Base-by-base conservation (phyloP, 805 yeast species). In the Kuraishia ogatae region DNA sequence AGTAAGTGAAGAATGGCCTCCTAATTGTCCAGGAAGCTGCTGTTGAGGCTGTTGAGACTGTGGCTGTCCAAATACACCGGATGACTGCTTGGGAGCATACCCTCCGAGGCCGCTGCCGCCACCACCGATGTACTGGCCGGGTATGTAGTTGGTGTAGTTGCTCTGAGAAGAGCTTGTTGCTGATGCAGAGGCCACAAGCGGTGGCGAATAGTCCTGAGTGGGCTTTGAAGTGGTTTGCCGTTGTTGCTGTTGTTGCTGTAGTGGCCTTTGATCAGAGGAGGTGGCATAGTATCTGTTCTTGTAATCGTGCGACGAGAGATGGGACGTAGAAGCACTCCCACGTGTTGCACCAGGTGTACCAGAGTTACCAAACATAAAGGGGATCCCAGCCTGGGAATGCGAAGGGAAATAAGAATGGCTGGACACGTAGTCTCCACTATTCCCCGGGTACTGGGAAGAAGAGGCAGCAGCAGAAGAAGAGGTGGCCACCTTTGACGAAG, bases 221-320 rank as follows among this genome's bases (percentile, higher is more conserved):
- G 50, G n/a, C 10, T 47, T 21, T 2, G 26, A 4, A 28, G 35
- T 10, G 17, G 3, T 49, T 23, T 20, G 51, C 15, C 15, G 51
- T n/a, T 49, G 51, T 28, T 49, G 51, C 17, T 49, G 51, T 7
- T 49, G 51, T 19, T 20, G 51, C 35, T 49, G 51, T 23, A 2
- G 28, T 49, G 28, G 51, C 21, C 7, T 10, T 35, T 20, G 51
- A 7, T 7, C 11, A 6, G 7, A 3, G 4, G 15, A 3, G 17
- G 17, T 35, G 4, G 4, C 43, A 35, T 35, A 35, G 43, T 35
- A 35, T 35, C 43, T 35, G 43, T 35, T 8, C n/a, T 35, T 35
- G 17, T 35, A 35, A 17, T 35, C 43, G 13, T 35, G 43, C 3
- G 43, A n/a, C n/a, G n/a, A n/a, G n/a, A n/a, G n/a, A n/a, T n/a